Conservation (phyloP, 352 stramenopile species). For the Pythium insidiosum region DNA sequence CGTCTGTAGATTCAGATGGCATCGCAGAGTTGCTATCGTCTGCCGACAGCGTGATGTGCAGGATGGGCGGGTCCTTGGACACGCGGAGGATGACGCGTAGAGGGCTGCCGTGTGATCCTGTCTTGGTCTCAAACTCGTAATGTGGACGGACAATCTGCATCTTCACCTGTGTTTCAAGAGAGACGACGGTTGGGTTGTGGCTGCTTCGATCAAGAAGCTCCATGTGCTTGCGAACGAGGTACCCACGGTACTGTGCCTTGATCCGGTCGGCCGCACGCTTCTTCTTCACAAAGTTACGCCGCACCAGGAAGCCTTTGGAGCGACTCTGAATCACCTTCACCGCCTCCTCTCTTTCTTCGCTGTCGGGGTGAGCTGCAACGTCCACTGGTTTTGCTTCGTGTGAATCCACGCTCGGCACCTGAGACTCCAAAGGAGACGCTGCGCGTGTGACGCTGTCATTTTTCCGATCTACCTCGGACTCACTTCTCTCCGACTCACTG, state of each 20-base stretch:
- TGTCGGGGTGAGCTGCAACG: not conserved
- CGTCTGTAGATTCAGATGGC: no score
- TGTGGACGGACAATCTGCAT: slow-evolving; percentile 27
- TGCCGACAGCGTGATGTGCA: no score
- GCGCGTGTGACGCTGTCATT: no score
- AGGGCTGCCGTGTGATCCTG: no score
- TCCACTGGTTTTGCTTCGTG: no score
- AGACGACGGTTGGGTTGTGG: slow-evolving; percentile 5
- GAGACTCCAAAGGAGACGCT: no score
- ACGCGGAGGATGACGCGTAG: no score
- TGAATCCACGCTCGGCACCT: no score
- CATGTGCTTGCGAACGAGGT: slow-evolving; percentile 30
- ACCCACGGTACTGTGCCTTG: slow-evolving; percentile 31
- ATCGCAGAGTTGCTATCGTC: no score
- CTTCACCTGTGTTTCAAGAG: slow-evolving; percentile 27
- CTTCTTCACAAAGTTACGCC: slow-evolving; percentile 24
- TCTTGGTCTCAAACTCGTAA: not conserved
- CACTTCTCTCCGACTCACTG: no score
- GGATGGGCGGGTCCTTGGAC: no score
- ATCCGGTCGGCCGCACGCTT: slow-evolving; percentile 29
- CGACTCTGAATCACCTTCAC: slow-evolving; percentile 22
- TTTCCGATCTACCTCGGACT: no score
- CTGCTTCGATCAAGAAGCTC: slow-evolving; percentile 11
- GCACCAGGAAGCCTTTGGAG: slow-evolving; percentile 21
- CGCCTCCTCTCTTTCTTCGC: slow-evolving; percentile 4